Percentiles rank a stretch among this genome's conserved stretches.
Conservation (phyloP, 768 basidiomycete species). For the Termitomyces eurrhizus region DNA sequence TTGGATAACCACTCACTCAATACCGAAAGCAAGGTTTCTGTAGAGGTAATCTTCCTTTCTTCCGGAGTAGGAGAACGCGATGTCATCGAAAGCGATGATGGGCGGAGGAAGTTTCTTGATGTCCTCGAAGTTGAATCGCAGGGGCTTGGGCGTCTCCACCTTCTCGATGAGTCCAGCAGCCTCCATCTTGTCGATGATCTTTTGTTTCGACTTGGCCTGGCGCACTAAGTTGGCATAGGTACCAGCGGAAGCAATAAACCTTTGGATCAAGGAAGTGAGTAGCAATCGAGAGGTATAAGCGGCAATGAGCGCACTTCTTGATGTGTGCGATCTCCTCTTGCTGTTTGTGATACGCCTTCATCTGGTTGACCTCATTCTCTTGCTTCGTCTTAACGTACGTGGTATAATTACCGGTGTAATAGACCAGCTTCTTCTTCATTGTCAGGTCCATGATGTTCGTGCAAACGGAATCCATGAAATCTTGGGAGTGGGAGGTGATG, state of each 20-base stretch:
- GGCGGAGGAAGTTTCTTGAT: constrained; percentile 91
- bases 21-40: constrained; percentile 89
- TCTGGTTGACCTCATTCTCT: constrained; percentile 99
- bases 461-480: constrained; percentile 98
- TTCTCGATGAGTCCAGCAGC: constrained; percentile 96
- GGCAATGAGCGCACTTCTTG: constrained; percentile 68
- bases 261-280: constrained; percentile 17
- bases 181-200: constrained; percentile 99
- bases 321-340: constrained; percentile 98
- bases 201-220: constrained; percentile 99
- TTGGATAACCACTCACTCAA: constrained; percentile 57
- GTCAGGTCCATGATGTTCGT: constrained; percentile 99
- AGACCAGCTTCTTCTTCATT: constrained; percentile 85
- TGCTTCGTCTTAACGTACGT: constrained; percentile 94
- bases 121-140: constrained; percentile 96
- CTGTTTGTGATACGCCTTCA: constrained; percentile 99
- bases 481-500: constrained; percentile 97
- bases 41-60: constrained; percentile 87
- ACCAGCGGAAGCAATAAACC: constrained; percentile 99
- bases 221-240: constrained; percentile 98
- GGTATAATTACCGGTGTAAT: constrained; percentile 95
- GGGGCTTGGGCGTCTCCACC: constrained; percentile 65
- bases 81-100: constrained; percentile 93
- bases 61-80: constrained; percentile 95
- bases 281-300: neutral